These are phyloP conservation scores for Didymella sp. DNA, from an alignment of 2,329 filamentous ascomycete genomes.

Conservation along the genomic window DNA sequence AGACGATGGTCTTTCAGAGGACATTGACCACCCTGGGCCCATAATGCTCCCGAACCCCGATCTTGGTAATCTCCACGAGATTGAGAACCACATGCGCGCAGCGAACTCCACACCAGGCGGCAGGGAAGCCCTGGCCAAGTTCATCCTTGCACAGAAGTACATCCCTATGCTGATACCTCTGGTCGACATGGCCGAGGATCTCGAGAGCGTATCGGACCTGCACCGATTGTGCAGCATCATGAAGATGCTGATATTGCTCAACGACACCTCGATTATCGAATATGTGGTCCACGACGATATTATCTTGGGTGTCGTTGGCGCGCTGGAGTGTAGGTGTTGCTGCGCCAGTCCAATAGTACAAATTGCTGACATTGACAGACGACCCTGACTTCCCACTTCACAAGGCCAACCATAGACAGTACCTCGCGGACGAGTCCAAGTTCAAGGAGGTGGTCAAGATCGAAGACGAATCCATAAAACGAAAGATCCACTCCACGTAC, in stretches of 20 bases:
- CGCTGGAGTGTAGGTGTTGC: constrained; percentile 74
- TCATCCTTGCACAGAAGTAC: constrained; percentile 84
- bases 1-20: constrained; percentile 91
- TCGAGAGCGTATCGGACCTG: constrained; percentile 84
- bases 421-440: constrained; percentile 83
- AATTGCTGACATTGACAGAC: constrained; percentile 56
- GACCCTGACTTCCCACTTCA: constrained; percentile 97
- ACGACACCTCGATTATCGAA: constrained; percentile 94
- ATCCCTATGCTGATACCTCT: constrained; percentile 85
- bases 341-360: not conserved
- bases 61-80: constrained; percentile 81
- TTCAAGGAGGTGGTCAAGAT: constrained; percentile 98
- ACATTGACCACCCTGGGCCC: constrained; percentile 73
- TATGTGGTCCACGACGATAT: constrained; percentile 89
- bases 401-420: constrained; percentile 96
- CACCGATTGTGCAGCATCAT: constrained; percentile 96
- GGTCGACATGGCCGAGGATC: constrained; percentile 86
- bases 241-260: constrained; percentile 93
- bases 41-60: constrained; percentile 80
- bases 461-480: constrained; percentile 78
- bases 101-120: constrained; percentile 77
- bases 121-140: constrained; percentile 86
- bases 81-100: constrained; percentile 82
- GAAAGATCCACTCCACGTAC: constrained; percentile 96
- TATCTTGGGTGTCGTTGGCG: constrained; percentile 90